Percentiles rank a stretch among this genome's conserved stretches.
phyloP scores from a whole-genome alignment of 345 rosid genomes.

The Sisymbrium irio region DNA sequence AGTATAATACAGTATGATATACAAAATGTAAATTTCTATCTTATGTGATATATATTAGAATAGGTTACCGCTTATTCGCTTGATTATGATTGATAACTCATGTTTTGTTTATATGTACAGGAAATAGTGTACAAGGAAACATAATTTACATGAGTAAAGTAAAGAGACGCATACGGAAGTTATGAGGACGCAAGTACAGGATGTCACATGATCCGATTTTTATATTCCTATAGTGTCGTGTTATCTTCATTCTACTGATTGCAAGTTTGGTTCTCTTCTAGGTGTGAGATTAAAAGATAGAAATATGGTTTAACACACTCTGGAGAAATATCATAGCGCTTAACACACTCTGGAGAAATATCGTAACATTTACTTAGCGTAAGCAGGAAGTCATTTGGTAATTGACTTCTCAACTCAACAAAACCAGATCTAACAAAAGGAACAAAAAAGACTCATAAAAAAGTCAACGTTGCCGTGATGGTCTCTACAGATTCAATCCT shows the following conservation, averaged over 20 bases:
- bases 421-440: not conserved
- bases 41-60: too few relatives aligned
- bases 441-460: not conserved
- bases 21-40: too few relatives aligned
- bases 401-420: slow-evolving; percentile 18
- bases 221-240: too few relatives aligned
- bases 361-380: not conserved
- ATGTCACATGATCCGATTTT: too few relatives aligned
- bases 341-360: not conserved
- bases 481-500: slow-evolving; percentile 52
- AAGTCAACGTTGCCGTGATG: not conserved
- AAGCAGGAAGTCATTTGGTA: slow-evolving; percentile 25
- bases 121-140: too few relatives aligned
- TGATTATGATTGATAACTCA: too few relatives aligned
- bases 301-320: not conserved
- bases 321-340: not conserved
- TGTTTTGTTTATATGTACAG: too few relatives aligned
- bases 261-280: not conserved
- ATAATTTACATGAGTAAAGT: too few relatives aligned
- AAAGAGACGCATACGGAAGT: too few relatives aligned
- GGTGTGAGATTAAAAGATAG: not conserved
- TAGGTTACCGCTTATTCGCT: too few relatives aligned
- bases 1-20: too few relatives aligned
- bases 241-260: not conserved
- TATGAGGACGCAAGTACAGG: too few relatives aligned